phyloP scores from a whole-genome alignment of 2,329 filamentous ascomycete genomes.

The Pseudogymnoascus sp. region DNA sequence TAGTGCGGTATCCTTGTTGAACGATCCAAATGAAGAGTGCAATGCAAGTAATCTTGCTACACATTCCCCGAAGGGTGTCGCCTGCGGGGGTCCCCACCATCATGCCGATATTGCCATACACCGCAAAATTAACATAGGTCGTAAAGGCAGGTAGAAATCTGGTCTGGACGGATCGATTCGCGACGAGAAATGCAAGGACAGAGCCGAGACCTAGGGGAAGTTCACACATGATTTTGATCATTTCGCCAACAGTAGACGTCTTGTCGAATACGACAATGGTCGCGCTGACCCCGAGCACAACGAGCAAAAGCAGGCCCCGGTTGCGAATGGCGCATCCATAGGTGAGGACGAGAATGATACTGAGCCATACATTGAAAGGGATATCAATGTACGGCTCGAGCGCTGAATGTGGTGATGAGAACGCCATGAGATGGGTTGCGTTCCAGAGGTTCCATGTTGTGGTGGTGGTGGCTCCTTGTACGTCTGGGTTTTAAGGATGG shows the following conservation, averaged over 20 bases:
- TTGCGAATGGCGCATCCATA: conserved; percentile 18
- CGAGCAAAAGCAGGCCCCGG: conserved; percentile 14
- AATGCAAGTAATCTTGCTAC: conserved; percentile 15
- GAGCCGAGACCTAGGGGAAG: conserved; percentile 16
- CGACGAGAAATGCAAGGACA: conserved; percentile 14
- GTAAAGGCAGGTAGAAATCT: conserved; percentile 19
- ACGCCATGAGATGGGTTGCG: conserved; percentile 10
- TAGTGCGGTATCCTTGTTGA: conserved; percentile 13
- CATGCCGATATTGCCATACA: conserved; percentile 21
- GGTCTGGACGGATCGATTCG: conserved; percentile 16
- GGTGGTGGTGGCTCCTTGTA: background rate
- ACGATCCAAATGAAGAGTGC: conserved; percentile 15
- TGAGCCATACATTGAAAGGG: conserved; percentile 20
- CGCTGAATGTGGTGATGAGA: conserved; percentile 8
- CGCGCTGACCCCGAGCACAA: conserved; percentile 12
- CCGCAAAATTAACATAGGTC: conserved; percentile 20
- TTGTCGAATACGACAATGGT: conserved; percentile 14
- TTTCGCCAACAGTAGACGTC: conserved; percentile 14
- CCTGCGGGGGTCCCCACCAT: conserved; percentile 17
- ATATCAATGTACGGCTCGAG: conserved; percentile 19
- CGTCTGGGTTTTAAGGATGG: background rate
- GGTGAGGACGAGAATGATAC: conserved; percentile 18
- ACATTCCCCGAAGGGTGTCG: conserved; percentile 20
- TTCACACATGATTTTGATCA: conserved; percentile 14
- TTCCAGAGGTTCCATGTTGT: background rate